These are phyloP conservation scores for Leccinum variabile DNA, from an alignment of 1,284 basidiomycete genomes.

Conservation along the genomic window DNA sequence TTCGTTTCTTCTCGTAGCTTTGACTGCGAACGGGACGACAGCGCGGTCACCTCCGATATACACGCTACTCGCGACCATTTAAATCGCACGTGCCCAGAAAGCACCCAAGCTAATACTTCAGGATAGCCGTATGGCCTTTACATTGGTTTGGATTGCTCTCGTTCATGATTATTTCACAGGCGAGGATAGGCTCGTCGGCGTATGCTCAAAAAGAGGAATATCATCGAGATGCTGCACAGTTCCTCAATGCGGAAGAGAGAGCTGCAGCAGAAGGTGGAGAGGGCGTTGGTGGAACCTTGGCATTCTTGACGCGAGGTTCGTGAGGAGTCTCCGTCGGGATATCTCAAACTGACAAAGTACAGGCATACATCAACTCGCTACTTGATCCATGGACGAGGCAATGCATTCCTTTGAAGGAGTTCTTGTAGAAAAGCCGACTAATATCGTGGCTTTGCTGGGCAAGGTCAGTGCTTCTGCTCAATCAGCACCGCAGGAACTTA, in stretches of 20 bases:
- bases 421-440: conserved; percentile 76
- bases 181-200: conserved; percentile 62
- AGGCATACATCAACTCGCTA: conserved; percentile 84
- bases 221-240: conserved; percentile 66
- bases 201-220: conserved; percentile 73
- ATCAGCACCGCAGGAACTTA: neutral
- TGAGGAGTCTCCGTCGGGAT: neutral
- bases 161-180: conserved; percentile 44
- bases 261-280: conserved; percentile 53
- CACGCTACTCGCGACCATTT: conserved; percentile 80
- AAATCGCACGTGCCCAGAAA: conserved; percentile 72
- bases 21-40: conserved; percentile 48
- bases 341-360: conserved; percentile 12
- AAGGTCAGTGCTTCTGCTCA: conserved; percentile 47
- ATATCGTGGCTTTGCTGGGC: conserved; percentile 78
- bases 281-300: conserved; percentile 49
- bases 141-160: neutral
- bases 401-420: conserved; percentile 80
- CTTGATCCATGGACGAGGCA: conserved; percentile 76
- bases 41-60: conserved; percentile 64
- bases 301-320: conserved; percentile 69
- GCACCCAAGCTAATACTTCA: conserved; percentile 79
- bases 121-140: conserved; percentile 61
- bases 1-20: conserved; percentile 42
- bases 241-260: conserved; percentile 66